Percentiles rank a stretch among this genome's conserved stretches.
These are phyloP conservation scores for Aspergillus sclerotioniger DNA, from an alignment of 495 filamentous ascomycete genomes.

Conservation along the genomic window DNA sequence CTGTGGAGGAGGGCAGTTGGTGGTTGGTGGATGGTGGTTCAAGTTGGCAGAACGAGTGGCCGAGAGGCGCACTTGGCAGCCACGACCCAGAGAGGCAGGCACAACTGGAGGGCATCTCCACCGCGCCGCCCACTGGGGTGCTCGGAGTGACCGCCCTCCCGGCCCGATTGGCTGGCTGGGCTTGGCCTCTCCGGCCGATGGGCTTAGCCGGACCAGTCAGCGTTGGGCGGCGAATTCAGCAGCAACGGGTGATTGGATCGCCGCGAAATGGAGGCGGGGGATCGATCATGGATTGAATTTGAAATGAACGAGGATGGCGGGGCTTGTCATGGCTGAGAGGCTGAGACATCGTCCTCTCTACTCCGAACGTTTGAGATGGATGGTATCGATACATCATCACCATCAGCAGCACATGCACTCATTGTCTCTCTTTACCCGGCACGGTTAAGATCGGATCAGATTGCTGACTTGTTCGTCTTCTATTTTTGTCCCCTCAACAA, in stretches of 20 bases:
- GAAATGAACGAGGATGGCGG: background rate
- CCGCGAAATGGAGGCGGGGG: slow-evolving; percentile 3
- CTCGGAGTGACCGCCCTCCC: background rate
- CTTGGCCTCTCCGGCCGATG: background rate
- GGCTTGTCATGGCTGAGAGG: background rate
- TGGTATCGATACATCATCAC: no score
- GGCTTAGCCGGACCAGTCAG: slow-evolving; percentile 1
- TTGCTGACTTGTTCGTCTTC: no score
- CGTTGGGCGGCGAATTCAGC: slow-evolving; percentile 6
- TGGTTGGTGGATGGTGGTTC: background rate
- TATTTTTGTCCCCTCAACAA: no score
- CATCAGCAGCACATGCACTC: no score
- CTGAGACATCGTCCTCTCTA: no score
- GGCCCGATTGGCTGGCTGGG: background rate
- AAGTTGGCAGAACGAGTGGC: background rate
- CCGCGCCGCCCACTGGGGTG: background rate
- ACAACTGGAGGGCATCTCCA: background rate
- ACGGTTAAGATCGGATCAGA: no score
- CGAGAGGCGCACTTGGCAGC: background rate
- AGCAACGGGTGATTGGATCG: background rate
- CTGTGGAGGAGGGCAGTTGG: background rate
- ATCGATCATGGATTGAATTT: no score
- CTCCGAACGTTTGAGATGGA: no score
- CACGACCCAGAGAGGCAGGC: background rate
- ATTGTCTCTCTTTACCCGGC: no score